Evolutionary conservation across 2,329 filamentous ascomycete genomes (phyloP), one percentile per base, ranked within the genome.

Genomic region (Geosmithia putterillii): DNA sequence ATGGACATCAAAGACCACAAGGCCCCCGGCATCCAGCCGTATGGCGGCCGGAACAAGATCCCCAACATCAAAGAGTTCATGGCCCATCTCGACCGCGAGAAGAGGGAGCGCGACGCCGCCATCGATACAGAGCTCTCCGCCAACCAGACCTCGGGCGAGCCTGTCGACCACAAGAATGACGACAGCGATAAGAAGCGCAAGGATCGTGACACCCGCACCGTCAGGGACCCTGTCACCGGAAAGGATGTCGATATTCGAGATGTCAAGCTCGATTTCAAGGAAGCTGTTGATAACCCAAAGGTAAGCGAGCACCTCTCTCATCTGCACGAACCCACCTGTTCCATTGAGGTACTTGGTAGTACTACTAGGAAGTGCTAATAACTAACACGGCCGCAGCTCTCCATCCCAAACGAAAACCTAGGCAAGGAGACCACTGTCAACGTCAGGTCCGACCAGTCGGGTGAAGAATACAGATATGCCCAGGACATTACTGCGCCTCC

Each of bases 401-500:
- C 84, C 2, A 77, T 96, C 1, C 90, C 90, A 17, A 96, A 95
- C 60, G 85, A 86, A 37, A 95, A 95, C 54, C 65, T 96, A 2
- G 76, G 80, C 48, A 89, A 84, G 57, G 67, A 76, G 3, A 83
- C 86, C 52, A 73, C 84, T 0, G 71, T 87, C 32, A 77, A 83
- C 55, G 86, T 86, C 1, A 76, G 85, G 1, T 61, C 81, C 0
- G 70, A 71, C 1, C 86, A 94, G 58, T 79, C 80, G 1, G 77
- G 81, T 22, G 74, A 82, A 46, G 85, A 94, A 49, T 95, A 96
- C 61, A 85, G 83, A 49, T 58, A 83, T 45, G 85, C 80, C 9
- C 90, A 95, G 63, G 90, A 96, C 62, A 71, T 94, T 45, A 94
- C 87, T 0, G 86, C 90, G 1, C 90, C 90, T 2, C 90, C 90